Base-by-base conservation (phyloP, 805 yeast genomes). In the Nakazawaea peltata region DNA sequence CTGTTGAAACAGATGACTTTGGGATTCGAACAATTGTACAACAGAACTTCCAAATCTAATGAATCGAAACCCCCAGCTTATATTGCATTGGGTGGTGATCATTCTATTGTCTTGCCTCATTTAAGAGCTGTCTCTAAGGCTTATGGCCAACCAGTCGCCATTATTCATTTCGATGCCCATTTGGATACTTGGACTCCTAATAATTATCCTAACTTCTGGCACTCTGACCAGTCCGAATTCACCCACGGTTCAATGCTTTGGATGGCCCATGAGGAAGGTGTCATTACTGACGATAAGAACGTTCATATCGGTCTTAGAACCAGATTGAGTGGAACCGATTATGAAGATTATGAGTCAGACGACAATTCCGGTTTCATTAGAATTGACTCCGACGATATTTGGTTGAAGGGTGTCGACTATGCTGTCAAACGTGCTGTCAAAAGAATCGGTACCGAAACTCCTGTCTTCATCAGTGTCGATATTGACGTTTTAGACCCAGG, bases 201-300 rank as follows among this genome's bases (percentile, higher is more conserved):
- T 41, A 69, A 76, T 51, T 82, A 81, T 49, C 81, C 84, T 17
- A 60, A 75, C 13, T 71, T 66, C 48, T 73, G 80, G 80, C 64
- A 62, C 46, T 62, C 74, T n/a, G 67, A 68, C 25, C 70, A 67
- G 45, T 61, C 71, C 28, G 74, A 77, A 33, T 69, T 80, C 54
- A 84, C 82, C 28, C 94, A 84, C 50, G 94, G 94, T 4, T 77
- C 92, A 5, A 81, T 84, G 88, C 64, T 84, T 26, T 83, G 92
- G 92, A 69, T 78, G 67, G 90, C 90, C 5, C 55, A 58, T 36
- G 65, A 78, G 39, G 94, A 84, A 50, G 87, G 83, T 0, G 59
- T 81, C 34, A 54, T 81, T 22, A 48, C 64, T 37, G 60, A 74
- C 22, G 61, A 63, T 32, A 56, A 70, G 33, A 81, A 83, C 48